Evolutionary conservation across 495 filamentous ascomycete species (phyloP).

Genomic region (Penicillium ucsense): DNA sequence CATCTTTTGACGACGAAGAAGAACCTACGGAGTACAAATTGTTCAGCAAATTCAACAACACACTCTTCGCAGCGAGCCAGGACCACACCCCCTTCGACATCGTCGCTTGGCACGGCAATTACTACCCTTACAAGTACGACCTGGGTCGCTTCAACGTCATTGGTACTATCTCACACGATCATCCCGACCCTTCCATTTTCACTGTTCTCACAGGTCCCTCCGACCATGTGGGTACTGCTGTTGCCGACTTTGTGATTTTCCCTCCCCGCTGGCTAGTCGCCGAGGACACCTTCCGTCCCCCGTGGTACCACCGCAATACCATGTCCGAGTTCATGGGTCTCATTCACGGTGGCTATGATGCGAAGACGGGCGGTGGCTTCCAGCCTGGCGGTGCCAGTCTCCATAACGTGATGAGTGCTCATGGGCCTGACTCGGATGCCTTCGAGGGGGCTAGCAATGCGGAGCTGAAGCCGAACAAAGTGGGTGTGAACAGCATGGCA

Average conservation of each 20-base stretch:
- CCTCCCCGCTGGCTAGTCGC: conserved; percentile 71
- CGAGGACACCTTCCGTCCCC: conserved; percentile 72
- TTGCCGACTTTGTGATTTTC: conserved; percentile 80
- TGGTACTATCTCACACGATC: conserved; percentile 64
- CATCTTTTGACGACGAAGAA: conserved; percentile 57
- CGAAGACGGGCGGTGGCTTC: conserved; percentile 55
- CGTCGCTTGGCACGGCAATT: conserved; percentile 69
- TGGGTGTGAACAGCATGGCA: conserved; percentile 54
- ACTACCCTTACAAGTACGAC: conserved; percentile 85
- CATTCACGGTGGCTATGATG: conserved; percentile 57
- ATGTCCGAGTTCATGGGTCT: conserved; percentile 61
- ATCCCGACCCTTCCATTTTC: conserved; percentile 75
- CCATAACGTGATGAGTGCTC: conserved; percentile 56
- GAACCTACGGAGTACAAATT: conserved; percentile 43
- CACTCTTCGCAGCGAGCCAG: conserved; percentile 64
- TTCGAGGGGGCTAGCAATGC: conserved; percentile 51
- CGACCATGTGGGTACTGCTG: conserved; percentile 59
- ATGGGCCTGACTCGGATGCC: conserved; percentile 49
- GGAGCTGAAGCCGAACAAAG: conserved; percentile 47
- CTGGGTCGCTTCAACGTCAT: conserved; percentile 72
- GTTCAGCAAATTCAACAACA: conserved; percentile 70
- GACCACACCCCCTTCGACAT: conserved; percentile 72
- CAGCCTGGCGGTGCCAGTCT: conserved; percentile 52
- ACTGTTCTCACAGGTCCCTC: conserved; percentile 71
- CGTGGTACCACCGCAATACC: conserved; percentile 71